Evolutionary conservation across 192 early-diverging fungal genomes (phyloP), one percentile per base, ranked within the genome.

Genomic region (Physocladia obscura): DNA sequence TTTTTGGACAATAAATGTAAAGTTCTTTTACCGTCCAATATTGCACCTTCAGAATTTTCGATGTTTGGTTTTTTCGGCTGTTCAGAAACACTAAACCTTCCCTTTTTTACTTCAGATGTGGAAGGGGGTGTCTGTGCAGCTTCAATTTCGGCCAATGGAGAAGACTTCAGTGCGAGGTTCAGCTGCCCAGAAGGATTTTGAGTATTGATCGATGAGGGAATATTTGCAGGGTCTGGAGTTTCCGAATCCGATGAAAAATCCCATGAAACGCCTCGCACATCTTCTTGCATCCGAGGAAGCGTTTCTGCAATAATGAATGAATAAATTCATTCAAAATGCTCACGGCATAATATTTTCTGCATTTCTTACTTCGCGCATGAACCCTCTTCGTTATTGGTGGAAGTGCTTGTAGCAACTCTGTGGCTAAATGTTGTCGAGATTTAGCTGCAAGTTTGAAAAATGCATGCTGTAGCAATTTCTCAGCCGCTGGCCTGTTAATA

Each of bases 361-460:
- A 24, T 34, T 24, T 32, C 73, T 21, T 58, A 78, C 78, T 63
- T 50, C 79, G 79, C 55, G 86, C 89, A 39, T 84, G 87, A 26
- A 87, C 84, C 21, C 91, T 74, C 67, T 87, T 75, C 36, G 90
- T 89, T 36, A 94, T 81, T 1, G 89, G 87, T 5, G 88, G 85
- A 22, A 94, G 57, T 13, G 83, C 78, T 22, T 77, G 64, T 21
- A 93, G 71, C 4, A 94, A 27, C 0, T 71, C 76, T 6, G 74
- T 75, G 0, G 85, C 83, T 1, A 94, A 71, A 67, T 88, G 89
- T 5, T 82, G 69, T 49, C 78, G 83, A 67, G 86, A 90, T 70
- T 90, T 93, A 11, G 89, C 87, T 2, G 67, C 58, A 51, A 86
- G 82, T 70, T 82, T 91, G 72, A 93, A 94, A 71, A 94, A 94